Evolutionary conservation across 2,329 filamentous ascomycete genomes (phyloP).

Genomic region (Dothidotthia symphoricarpi): DNA sequence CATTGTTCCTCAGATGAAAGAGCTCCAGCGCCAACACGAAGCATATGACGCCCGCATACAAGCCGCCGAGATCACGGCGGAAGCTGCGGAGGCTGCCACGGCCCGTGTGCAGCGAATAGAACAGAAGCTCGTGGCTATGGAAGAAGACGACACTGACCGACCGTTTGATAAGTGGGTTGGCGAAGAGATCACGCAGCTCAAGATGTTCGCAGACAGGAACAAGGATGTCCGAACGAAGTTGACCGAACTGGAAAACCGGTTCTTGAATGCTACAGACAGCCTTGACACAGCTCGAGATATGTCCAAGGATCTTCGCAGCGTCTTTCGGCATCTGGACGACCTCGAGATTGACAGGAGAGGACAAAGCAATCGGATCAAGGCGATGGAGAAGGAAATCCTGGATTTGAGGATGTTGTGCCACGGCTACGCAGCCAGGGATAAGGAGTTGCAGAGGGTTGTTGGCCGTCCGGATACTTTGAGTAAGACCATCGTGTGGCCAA

Average conservation of each 20-base stretch:
- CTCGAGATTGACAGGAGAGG: constrained; percentile 11
- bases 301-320: constrained; percentile 1
- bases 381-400: constrained; percentile 10
- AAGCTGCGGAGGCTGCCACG: constrained; percentile 16
- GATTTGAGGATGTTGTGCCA: constrained; percentile 3
- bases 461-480: too few species aligned
- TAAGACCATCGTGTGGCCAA: too few species aligned
- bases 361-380: constrained; percentile 7
- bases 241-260: constrained; percentile 12
- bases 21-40: constrained; percentile 31
- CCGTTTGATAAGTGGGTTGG: constrained; percentile 20
- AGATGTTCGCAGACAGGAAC: constrained; percentile 15
- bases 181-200: constrained; percentile 13
- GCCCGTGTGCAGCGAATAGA: constrained; percentile 15
- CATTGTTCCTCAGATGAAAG: constrained; percentile 37
- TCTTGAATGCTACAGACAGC: constrained; percentile 11
- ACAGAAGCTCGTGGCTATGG: constrained; percentile 22
- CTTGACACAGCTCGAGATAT: constrained; percentile 6
- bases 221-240: constrained; percentile 19
- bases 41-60: constrained; percentile 21
- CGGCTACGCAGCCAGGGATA: neutral
- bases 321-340: constrained; percentile 13
- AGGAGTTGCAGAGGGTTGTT: too few species aligned
- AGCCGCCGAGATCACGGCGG: constrained; percentile 17
- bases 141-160: constrained; percentile 22